Percentiles rank a stretch among this genome's conserved stretches.
These are phyloP conservation scores for Boletales sp. DNA, from an alignment of 768 basidiomycete species.

Conservation along the genomic window DNA sequence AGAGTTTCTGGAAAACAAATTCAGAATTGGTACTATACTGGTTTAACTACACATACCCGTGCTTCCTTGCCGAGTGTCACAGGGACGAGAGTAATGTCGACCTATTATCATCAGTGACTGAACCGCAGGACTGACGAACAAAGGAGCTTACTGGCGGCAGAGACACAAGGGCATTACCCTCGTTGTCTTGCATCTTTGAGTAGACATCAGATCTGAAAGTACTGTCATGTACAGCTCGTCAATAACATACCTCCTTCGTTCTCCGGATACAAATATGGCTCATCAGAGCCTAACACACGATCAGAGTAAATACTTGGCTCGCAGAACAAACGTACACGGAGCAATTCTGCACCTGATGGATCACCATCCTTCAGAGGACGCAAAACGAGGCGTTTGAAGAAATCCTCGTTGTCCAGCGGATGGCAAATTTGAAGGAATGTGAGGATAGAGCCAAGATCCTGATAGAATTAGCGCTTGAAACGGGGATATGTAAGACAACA, in stretches of 20 bases:
- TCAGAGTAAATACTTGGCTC: not conserved
- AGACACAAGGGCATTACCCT: constrained; percentile 69
- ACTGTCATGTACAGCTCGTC: not conserved
- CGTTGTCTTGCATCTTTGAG: constrained; percentile 74
- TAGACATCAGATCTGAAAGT: constrained; percentile 15
- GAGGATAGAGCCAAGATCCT: constrained; percentile 87
- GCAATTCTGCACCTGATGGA: constrained; percentile 62
- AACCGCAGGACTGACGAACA: not conserved
- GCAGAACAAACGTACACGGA: constrained; percentile 47
- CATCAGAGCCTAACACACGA: constrained; percentile 60
- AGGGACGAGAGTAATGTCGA: constrained; percentile 73
- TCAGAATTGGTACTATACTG: not conserved
- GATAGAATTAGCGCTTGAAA: not conserved
- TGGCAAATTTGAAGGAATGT: constrained; percentile 83
- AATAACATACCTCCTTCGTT: constrained; percentile 64
- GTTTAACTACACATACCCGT: constrained; percentile 42
- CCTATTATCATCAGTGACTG: constrained; percentile 36
- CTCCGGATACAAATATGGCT: constrained; percentile 73
- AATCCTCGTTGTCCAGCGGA: constrained; percentile 80
- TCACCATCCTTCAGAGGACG: constrained; percentile 74
- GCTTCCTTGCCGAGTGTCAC: constrained; percentile 64
- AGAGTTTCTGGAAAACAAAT: constrained; percentile 45
- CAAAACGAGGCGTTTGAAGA: constrained; percentile 74
- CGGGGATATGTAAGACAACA: not conserved
- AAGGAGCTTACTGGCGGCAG: constrained; percentile 58